phyloP scores from a whole-genome alignment of 2,329 filamentous ascomycete species.

The Colletotrichum tropicale region DNA sequence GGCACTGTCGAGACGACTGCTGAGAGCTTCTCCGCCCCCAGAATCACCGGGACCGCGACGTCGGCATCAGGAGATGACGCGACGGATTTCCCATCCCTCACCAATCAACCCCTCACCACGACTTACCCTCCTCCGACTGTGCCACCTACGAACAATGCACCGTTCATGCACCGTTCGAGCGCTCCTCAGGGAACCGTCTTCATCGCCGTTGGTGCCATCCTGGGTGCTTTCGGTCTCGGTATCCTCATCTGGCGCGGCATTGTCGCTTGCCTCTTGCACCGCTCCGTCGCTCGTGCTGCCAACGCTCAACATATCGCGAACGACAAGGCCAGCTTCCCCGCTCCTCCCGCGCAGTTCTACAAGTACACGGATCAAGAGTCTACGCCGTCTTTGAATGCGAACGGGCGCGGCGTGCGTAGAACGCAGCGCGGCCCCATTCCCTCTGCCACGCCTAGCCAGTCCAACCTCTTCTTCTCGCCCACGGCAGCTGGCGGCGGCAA shows the following conservation, averaged over 20 bases:
- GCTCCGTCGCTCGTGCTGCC: slow-evolving; percentile 87
- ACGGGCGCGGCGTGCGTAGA: slow-evolving; percentile 54
- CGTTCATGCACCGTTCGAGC: slow-evolving; percentile 88
- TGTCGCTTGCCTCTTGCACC: slow-evolving; percentile 89
- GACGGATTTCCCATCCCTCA: slow-evolving; percentile 46
- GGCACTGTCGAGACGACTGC: slow-evolving; percentile 18
- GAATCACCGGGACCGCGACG: slow-evolving; percentile 23
- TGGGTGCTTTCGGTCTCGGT: slow-evolving; percentile 82
- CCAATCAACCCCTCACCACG: slow-evolving; percentile 41
- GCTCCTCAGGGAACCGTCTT: slow-evolving; percentile 94
- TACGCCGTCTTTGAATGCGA: slow-evolving; percentile 53
- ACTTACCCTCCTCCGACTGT: slow-evolving; percentile 76
- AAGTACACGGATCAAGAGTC: slow-evolving; percentile 67
- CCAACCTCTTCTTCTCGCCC: slow-evolving; percentile 92
- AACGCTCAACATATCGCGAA: slow-evolving; percentile 72
- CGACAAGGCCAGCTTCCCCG: slow-evolving; percentile 69
- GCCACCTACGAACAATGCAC: slow-evolving; percentile 82
- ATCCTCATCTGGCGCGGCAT: slow-evolving; percentile 88
- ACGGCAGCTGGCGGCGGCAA: slow-evolving; percentile 73
- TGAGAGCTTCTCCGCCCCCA: slow-evolving; percentile 13
- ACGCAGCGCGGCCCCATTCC: slow-evolving; percentile 57
- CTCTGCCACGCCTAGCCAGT: slow-evolving; percentile 63
- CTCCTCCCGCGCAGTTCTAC: slow-evolving; percentile 64
- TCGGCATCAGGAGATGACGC: slow-evolving; percentile 25
- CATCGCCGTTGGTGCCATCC: slow-evolving; percentile 87